Base-by-base conservation (phyloP, 768 basidiomycete genomes). In the Fibroporia radiculosa region DNA sequence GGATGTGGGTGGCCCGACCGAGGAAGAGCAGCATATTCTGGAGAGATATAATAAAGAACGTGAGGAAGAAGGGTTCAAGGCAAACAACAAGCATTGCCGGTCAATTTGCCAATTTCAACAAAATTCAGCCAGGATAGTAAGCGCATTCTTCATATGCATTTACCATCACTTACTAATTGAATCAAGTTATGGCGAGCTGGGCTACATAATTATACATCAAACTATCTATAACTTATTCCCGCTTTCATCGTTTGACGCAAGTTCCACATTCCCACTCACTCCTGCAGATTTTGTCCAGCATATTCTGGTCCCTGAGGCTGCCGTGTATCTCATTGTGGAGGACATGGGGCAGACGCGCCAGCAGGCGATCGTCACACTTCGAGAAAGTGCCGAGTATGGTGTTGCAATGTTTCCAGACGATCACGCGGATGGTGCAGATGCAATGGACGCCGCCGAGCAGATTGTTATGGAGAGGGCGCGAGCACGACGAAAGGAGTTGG, bases 281-380 rank as follows among this genome's bases (percentile, higher is more conserved):
- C 70, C 80, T 0, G 74, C 77, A 26, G 83, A 90, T 47, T 95
- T 93, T 57, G 71, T 91, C 28, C 80, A 84, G 29, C 80, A 82
- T 13, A 73, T 97, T 24, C 74, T 98, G n/a, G 80, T 97, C 2
- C 95, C 95, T 1, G 93, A 97, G 64, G 78, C 84, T 0, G 89
- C 84, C 0, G 69, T 84, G 31, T 69, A 74, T 19, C 76, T 98
- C n/a, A 89, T 97, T 48, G 79, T 79, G 68, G 71, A 84, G 47
- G 93, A 98, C 58, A 74, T 74, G 55, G 48, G 57, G 1, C 62
- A 82, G 10, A 55, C 62, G 32, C 70, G 69, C 2, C 55, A 61
- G 0, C 68, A 69, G 34, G 89, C 86, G 0, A 55, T 84, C 10
- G 56, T 63, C 18, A 77, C 87, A 4, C 61, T 93, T 39, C 72